A percentile compares a stretch with the other conserved stretches of the same genome.
Conservation (phyloP, 768 basidiomycete genomes). For the Floccularia luteovirens region DNA sequence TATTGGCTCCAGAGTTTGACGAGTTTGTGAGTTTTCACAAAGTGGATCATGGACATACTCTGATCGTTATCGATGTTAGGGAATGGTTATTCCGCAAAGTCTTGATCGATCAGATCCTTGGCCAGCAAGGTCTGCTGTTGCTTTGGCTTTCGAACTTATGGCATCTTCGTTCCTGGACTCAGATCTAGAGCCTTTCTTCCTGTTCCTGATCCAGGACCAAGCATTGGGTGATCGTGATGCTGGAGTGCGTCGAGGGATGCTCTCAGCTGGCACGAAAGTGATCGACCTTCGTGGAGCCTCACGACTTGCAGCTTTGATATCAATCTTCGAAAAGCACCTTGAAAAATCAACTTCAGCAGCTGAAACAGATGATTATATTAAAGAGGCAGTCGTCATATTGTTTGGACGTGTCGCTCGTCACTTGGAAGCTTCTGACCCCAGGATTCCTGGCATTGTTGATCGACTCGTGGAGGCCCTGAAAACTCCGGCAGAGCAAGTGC, state of each 20-base stretch:
- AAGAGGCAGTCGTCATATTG: slow-evolving; percentile 91
- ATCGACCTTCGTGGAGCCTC: slow-evolving; percentile 79
- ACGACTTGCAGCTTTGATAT: slow-evolving; percentile 66
- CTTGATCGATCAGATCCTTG: slow-evolving; percentile 88
- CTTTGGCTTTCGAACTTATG: slow-evolving; percentile 56
- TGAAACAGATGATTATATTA: slow-evolving; percentile 80
- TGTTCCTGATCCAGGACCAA: slow-evolving; percentile 78
- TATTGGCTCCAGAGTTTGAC: slow-evolving; percentile 88
- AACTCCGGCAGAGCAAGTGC: slow-evolving; percentile 94
- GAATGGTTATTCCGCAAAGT: slow-evolving; percentile 86
- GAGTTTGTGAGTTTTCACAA: slow-evolving; percentile 58
- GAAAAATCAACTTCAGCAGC: slow-evolving; percentile 43
- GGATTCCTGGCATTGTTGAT: slow-evolving; percentile 77
- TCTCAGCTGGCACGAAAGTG: slow-evolving; percentile 74
- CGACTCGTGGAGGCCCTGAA: slow-evolving; percentile 83
- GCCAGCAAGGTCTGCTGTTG: slow-evolving; percentile 72
- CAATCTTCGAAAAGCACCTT: slow-evolving; percentile 76
- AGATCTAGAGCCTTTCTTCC: slow-evolving; percentile 68
- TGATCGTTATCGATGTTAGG: slow-evolving; percentile 36
- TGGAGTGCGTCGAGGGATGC: slow-evolving; percentile 81
- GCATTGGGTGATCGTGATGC: slow-evolving; percentile 81
- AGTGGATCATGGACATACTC: neutral
- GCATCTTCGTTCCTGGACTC: slow-evolving; percentile 57
- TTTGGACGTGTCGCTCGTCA: slow-evolving; percentile 91
- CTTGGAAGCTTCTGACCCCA: slow-evolving; percentile 65